Base-by-base conservation (phyloP, 179 eudicot genomes). In the Heliamphora pulchella region DNA sequence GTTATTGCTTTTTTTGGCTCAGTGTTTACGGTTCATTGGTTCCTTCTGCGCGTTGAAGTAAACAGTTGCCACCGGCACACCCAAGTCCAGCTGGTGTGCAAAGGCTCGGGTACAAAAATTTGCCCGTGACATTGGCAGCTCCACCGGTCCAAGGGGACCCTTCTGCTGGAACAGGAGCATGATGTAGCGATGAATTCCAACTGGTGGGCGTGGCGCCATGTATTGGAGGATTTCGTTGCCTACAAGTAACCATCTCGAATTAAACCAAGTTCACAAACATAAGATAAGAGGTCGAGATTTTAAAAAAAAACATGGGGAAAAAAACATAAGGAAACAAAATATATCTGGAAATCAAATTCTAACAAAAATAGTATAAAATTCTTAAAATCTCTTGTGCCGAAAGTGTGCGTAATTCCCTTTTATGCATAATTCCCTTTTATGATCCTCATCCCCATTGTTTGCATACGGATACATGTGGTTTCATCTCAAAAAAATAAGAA, bases 21-120 rank as follows among this genome's bases (percentile, higher is more conserved):
- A 73, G 5, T 31, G 64, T 50, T 39, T 74, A 55, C 63, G 63
- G 0, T 85, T 86, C 58, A 91, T 87, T 5, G 91, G 84, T 70
- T 90, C 91, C 74, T 89, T 87, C 39, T 90, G 93, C 2, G 93
- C 85, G 64, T 87, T 91, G 85, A 91, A 91, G 80, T 88, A 91
- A 48, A 90, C 89, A 41, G 85, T 87, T 0, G 93, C 91, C 0
- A 89, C 95, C 0, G 95, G 95, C 71, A 77, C n/a, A 55, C 57
- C 93, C 91, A 4, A 90, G 87, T 8, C 85, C 88, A 20, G 47
- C 85, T 86, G 10, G 79, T 78, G 1, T 5, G 93, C 89, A 65
- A 90, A 90, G 79, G 80, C 70, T 59, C 93, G 80, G 0, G 93
- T 89, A 83, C 83, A 89, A 83, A 91, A 91, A 63, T 79, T 59